Evolutionary conservation across 345 rosid species (phyloP).

Genomic region (Raphanus raphanistrum): DNA sequence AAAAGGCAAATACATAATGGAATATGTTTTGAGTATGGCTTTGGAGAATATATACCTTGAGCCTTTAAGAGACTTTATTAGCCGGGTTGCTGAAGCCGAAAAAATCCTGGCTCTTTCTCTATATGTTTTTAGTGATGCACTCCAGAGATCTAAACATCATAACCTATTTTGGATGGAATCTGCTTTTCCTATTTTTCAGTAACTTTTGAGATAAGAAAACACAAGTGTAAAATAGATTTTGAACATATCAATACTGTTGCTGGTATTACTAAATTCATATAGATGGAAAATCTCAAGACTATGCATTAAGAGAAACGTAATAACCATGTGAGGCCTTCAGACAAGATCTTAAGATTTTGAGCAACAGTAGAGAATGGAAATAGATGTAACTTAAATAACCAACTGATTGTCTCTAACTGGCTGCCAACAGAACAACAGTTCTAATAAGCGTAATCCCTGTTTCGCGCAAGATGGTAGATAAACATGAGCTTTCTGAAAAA

Average conservation of each 20-base stretch:
- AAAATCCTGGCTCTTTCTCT: slow-evolving; percentile 74
- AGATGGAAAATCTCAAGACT: slow-evolving; percentile 76
- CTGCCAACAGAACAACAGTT: no score
- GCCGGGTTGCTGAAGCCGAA: slow-evolving; percentile 97
- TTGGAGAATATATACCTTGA: slow-evolving; percentile 50
- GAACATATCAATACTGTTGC: slow-evolving; percentile 54
- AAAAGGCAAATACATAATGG: not conserved
- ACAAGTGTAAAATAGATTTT: not conserved
- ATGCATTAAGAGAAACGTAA: not conserved
- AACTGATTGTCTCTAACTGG: no score
- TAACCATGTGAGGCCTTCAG: not conserved
- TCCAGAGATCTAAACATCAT: slow-evolving; percentile 67
- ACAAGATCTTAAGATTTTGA: not conserved
- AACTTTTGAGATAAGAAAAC: not conserved
- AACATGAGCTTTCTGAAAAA: no score
- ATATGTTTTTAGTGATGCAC: slow-evolving; percentile 39
- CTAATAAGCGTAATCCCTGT: no score
- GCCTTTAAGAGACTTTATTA: no score
- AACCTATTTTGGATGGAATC: not conserved
- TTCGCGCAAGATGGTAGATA: no score
- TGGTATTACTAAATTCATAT: slow-evolving; percentile 63
- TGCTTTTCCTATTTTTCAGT: not conserved
- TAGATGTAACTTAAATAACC: no score
- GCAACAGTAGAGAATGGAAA: not conserved
- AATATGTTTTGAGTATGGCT: not conserved